phyloP scores from a whole-genome alignment of 306 rosid genomes.

The Astragalus membranaceus region DNA sequence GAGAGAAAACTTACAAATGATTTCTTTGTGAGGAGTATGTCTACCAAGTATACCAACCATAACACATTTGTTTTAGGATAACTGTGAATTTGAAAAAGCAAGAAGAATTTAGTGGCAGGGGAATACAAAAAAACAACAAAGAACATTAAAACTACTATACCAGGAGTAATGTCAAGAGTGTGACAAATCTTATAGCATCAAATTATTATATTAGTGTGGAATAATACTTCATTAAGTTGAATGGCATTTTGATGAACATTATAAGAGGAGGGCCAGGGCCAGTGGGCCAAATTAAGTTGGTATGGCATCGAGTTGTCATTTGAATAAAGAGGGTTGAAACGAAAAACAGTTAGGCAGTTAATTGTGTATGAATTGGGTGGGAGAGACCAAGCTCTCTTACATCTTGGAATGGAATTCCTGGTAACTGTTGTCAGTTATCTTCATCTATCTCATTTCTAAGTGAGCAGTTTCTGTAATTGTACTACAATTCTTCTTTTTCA shows the following conservation, averaged over 20 bases:
- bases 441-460: too few relatives aligned
- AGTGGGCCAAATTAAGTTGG: too few relatives aligned
- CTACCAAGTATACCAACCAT: constrained; percentile 88
- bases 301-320: too few relatives aligned
- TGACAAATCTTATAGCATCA: neutral
- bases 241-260: neutral
- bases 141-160: neutral
- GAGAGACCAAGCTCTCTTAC: too few relatives aligned
- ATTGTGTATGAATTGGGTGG: too few relatives aligned
- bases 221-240: neutral
- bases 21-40: constrained; percentile 67
- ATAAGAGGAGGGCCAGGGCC: too few relatives aligned
- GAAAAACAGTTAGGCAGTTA: too few relatives aligned
- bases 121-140: neutral
- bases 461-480: too few relatives aligned
- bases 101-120: constrained; percentile 7
- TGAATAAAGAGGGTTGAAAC: too few relatives aligned
- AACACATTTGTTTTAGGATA: constrained; percentile 80
- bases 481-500: too few relatives aligned
- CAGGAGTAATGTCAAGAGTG: neutral
- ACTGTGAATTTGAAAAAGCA: constrained; percentile 45
- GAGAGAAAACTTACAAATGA: constrained; percentile 68
- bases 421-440: too few relatives aligned
- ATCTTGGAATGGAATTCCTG: too few relatives aligned
- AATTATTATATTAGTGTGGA: neutral